Conservation (phyloP, 2,329 filamentous ascomycete genomes). For the Neoscytalidium dimidiatum region DNA sequence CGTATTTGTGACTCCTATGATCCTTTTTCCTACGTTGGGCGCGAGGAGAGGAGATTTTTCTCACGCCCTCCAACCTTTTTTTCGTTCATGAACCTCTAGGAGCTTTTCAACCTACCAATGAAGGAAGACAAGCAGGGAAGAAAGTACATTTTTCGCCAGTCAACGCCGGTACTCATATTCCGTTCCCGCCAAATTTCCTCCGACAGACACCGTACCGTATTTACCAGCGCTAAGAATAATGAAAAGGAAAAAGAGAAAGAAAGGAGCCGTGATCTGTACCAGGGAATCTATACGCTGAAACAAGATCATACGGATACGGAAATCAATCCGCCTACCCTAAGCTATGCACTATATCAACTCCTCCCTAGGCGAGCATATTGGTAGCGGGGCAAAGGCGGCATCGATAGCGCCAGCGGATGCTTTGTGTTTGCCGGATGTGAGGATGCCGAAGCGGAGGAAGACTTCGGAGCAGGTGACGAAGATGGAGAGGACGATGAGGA, state of each 20-base stretch:
- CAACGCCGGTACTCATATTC: not conserved
- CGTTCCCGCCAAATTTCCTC: too few relatives aligned
- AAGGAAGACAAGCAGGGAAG: not conserved
- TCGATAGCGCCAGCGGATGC: not conserved
- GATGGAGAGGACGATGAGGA: conserved; percentile 89
- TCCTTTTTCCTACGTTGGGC: too few relatives aligned
- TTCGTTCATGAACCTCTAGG: too few relatives aligned
- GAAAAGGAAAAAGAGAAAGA: not conserved
- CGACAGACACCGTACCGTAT: too few relatives aligned
- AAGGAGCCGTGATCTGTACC: not conserved
- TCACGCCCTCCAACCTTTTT: not conserved
- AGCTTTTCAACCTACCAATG: not conserved
- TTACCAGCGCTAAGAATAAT: too few relatives aligned
- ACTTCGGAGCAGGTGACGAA: conserved; percentile 90
- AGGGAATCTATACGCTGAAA: not conserved
- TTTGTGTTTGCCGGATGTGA: conserved; percentile 21
- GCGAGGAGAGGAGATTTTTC: not conserved
- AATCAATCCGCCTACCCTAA: not conserved
- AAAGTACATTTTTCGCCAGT: not conserved
- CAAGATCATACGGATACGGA: not conserved
- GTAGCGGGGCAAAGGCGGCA: not conserved
- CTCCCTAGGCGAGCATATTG: conserved; percentile 16
- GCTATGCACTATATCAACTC: not conserved
- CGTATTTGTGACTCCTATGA: too few relatives aligned
- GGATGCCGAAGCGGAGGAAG: conserved; percentile 68